A percentile compares a stretch with the other conserved stretches of the same genome.
These are phyloP conservation scores for Herpetomonas samuelpessoai DNA, from an alignment of 208 protist genomes.

Conservation along the genomic window DNA sequence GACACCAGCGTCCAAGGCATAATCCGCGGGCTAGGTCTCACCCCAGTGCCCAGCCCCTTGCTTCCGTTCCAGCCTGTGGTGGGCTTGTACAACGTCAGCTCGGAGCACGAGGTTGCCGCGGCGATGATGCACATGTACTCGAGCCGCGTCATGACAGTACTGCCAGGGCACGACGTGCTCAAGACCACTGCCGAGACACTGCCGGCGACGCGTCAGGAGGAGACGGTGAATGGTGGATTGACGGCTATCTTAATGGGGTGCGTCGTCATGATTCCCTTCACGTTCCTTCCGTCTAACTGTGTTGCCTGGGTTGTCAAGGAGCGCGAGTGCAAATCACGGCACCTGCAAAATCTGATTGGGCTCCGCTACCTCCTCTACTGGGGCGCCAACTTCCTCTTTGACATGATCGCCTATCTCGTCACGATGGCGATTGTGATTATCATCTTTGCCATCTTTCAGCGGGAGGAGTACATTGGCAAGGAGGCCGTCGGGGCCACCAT, in stretches of 20 bases:
- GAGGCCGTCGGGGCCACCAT: conserved; percentile 9
- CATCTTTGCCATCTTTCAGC: conserved; percentile 21
- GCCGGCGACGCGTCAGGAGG: neutral
- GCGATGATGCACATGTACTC: conserved; percentile 5
- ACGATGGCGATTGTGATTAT: conserved; percentile 14
- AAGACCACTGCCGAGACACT: neutral
- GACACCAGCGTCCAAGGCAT: neutral
- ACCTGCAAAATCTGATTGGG: conserved; percentile 52
- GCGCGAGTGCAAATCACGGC: conserved; percentile 35
- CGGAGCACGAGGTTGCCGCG: conserved; percentile 2
- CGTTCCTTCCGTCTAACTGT: conserved; percentile 31
- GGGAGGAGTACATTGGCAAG: conserved; percentile 22
- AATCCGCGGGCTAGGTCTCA: neutral
- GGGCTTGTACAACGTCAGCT: conserved; percentile 5
- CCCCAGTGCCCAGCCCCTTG: conserved; percentile 11
- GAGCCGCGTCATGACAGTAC: neutral
- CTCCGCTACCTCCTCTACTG: conserved; percentile 37
- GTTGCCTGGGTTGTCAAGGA: conserved; percentile 53
- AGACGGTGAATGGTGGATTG: neutral
- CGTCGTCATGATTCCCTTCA: conserved; percentile 42
- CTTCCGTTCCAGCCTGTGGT: conserved; percentile 6
- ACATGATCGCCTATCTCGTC: conserved; percentile 16
- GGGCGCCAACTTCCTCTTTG: conserved; percentile 31
- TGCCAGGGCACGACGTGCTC: neutral
- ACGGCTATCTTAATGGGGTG: conserved; percentile 5